Percentiles rank a stretch among this genome's conserved stretches.
phyloP scores from a whole-genome alignment of 1,284 basidiomycete species.

The Paramarasmius palmivorus region DNA sequence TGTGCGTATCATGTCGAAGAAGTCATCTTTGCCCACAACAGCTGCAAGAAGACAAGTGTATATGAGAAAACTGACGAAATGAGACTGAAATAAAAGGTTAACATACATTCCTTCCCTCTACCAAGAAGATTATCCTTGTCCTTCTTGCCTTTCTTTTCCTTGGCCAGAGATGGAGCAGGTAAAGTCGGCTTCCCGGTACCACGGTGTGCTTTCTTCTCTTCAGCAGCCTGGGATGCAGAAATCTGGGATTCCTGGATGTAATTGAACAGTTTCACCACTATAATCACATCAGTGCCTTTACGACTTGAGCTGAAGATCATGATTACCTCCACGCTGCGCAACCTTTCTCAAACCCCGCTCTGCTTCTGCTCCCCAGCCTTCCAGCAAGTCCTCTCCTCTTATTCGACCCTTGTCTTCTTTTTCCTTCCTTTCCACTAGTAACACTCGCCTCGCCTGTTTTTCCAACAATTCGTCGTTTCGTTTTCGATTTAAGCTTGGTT shows the following conservation, averaged over 20 bases:
- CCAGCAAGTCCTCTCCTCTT: conserved; percentile 63
- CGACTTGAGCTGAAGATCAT: conserved; percentile 5
- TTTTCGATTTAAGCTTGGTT: conserved; percentile 66
- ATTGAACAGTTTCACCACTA: conserved; percentile 83
- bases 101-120: conserved; percentile 57
- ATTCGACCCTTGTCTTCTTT: conserved; percentile 74
- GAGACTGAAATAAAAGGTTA: not conserved
- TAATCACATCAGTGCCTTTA: not conserved
- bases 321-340: conserved; percentile 78
- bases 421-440: conserved; percentile 72
- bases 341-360: conserved; percentile 78
- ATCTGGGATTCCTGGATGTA: conserved; percentile 77
- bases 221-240: conserved; percentile 47
- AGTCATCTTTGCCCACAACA: conserved; percentile 64
- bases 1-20: conserved; percentile 77
- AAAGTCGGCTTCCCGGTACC: conserved; percentile 75
- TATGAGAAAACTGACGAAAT: conserved; percentile 9
- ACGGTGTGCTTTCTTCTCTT: conserved; percentile 57
- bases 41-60: conserved; percentile 30
- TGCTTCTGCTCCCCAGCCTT: conserved; percentile 79
- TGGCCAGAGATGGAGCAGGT: conserved; percentile 59
- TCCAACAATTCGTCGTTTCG: conserved; percentile 76
- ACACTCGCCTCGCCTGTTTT: conserved; percentile 62
- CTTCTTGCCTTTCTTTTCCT: conserved; percentile 49
- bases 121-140: conserved; percentile 54